These are phyloP conservation scores for Flagelloscypha sp. DNA, from an alignment of 768 basidiomycete genomes.

Conservation along the genomic window DNA sequence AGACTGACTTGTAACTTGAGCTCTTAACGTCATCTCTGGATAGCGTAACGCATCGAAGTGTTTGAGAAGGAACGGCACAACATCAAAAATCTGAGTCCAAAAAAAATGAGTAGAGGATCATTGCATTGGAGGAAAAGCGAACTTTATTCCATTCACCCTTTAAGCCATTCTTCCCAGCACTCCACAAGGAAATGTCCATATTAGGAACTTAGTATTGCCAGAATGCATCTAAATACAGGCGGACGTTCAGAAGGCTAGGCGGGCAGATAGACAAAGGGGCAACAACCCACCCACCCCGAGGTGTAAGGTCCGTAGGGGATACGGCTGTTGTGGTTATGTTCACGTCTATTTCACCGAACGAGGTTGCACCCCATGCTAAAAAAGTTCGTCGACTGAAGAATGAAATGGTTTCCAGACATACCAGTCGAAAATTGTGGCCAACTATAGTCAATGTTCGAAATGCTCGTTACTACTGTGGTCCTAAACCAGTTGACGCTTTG, in stretches of 20 bases:
- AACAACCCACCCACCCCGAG: slow-evolving; percentile 46
- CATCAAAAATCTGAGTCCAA: slow-evolving; percentile 40
- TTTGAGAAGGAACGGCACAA: slow-evolving; percentile 43
- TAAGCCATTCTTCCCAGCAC: slow-evolving; percentile 54
- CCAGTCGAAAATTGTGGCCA: slow-evolving; percentile 48
- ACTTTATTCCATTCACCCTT: slow-evolving; percentile 71
- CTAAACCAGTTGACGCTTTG: slow-evolving; percentile 57
- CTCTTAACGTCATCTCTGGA: slow-evolving; percentile 30
- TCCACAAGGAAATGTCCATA: slow-evolving; percentile 67
- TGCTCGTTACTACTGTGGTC: too few relatives aligned
- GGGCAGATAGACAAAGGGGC: neutral
- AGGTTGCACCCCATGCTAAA: slow-evolving; percentile 59
- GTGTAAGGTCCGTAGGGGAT: slow-evolving; percentile 62
- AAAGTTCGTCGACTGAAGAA: slow-evolving; percentile 4
- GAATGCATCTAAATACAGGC: slow-evolving; percentile 43
- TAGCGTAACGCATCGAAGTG: slow-evolving; percentile 13
- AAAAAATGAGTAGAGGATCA: neutral
- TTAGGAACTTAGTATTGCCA: slow-evolving; percentile 67
- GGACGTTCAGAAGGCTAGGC: neutral
- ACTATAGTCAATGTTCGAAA: slow-evolving; percentile 21
- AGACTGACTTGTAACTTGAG: slow-evolving; percentile 50
- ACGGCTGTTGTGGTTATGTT: slow-evolving; percentile 46
- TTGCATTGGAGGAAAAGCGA: slow-evolving; percentile 2
- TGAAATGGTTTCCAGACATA: slow-evolving; percentile 13
- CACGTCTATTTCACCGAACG: slow-evolving; percentile 68